Base-by-base conservation (phyloP, 2,329 filamentous ascomycete species). In the Daldinia sp. region DNA sequence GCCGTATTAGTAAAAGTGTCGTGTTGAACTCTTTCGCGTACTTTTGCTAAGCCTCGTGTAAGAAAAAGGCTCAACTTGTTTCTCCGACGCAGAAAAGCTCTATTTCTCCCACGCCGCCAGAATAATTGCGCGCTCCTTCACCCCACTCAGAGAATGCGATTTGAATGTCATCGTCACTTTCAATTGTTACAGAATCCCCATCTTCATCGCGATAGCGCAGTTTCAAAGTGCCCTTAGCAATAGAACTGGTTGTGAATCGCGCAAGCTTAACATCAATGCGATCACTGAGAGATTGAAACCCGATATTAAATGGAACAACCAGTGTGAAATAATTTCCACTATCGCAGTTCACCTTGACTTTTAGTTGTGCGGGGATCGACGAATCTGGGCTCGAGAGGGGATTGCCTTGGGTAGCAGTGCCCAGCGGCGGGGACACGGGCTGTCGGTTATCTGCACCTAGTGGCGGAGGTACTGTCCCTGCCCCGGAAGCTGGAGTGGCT, bases 141-240 rank as follows among this genome's bases (percentile, higher is more conserved):
- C 92, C 89, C 94, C 94, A 98, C 74, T 97, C 94, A 79, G 94
- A 91, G 77, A 99, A 97, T 4, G 96, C 96, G 74, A 96, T 94
- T 76, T 97, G 93, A 48, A 99, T 96, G 73, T 98, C 96, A 75
- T 99, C 96, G 76, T 99, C 96, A 68, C 92, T 95, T 78, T 96
- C 92, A 61, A 99, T 98, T 58, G 91, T 94, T 68, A 99, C 93
- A 77, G 91, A 95, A 76, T 98, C 96, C 55, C 93, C 93, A 73
- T 99, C 96, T 76, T 94, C 92, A 77, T 99, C 96, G 58, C 90
- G 88, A 80, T 98, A 99, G 69, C 94, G 92, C 63, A 99, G 84
- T 81, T 94, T 93, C 74, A 98, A 89, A 72, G 91, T 90, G 69
- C 93, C 92, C 76, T 89, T 91, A 74, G 90, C 90, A 76, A 98